These are phyloP conservation scores for Tephrocybe sp. DNA, from an alignment of 768 basidiomycete species.

Conservation along the genomic window DNA sequence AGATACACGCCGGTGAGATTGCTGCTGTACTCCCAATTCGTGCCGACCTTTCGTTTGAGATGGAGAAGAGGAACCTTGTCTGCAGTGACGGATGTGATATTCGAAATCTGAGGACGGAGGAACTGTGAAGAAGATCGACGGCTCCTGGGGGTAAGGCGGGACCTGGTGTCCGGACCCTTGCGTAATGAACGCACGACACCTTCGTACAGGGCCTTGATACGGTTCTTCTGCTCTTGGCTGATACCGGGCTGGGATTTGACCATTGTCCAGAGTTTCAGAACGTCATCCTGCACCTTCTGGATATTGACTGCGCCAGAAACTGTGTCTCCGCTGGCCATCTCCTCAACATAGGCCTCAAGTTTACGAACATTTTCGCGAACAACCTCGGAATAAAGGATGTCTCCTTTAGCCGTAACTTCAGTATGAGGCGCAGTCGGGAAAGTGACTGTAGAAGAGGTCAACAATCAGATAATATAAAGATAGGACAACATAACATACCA, in stretches of 20 bases:
- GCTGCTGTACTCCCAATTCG: slow-evolving; percentile 94
- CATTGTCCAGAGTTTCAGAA: slow-evolving; percentile 94
- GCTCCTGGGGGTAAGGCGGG: slow-evolving; percentile 55
- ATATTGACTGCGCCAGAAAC: slow-evolving; percentile 84
- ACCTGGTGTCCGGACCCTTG: slow-evolving; percentile 64
- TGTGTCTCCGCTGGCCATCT: slow-evolving; percentile 96
- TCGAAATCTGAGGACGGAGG: slow-evolving; percentile 86
- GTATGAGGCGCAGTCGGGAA: slow-evolving; percentile 98
- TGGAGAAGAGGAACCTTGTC: slow-evolving; percentile 95
- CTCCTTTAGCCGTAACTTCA: slow-evolving; percentile 89
- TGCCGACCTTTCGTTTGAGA: slow-evolving; percentile 94
- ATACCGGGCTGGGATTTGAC: slow-evolving; percentile 97
- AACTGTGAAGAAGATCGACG: slow-evolving; percentile 96
- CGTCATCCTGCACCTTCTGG: slow-evolving; percentile 96
- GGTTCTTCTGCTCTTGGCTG: slow-evolving; percentile 93
- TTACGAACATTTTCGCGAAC: slow-evolving; percentile 96
- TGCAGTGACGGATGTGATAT: slow-evolving; percentile 66
- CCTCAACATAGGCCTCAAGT: slow-evolving; percentile 94
- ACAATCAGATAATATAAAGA: slow-evolving; percentile 1
- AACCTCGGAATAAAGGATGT: slow-evolving; percentile 93
- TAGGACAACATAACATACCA: slow-evolving; percentile 57
- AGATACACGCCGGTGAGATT: slow-evolving; percentile 95
- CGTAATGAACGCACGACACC: slow-evolving; percentile 93
- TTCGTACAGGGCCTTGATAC: slow-evolving; percentile 92
- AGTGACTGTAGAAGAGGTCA: slow-evolving; percentile 58